Conservation (phyloP, 129 eudicot genomes). For the Helichrysum umbraculigerum region DNA sequence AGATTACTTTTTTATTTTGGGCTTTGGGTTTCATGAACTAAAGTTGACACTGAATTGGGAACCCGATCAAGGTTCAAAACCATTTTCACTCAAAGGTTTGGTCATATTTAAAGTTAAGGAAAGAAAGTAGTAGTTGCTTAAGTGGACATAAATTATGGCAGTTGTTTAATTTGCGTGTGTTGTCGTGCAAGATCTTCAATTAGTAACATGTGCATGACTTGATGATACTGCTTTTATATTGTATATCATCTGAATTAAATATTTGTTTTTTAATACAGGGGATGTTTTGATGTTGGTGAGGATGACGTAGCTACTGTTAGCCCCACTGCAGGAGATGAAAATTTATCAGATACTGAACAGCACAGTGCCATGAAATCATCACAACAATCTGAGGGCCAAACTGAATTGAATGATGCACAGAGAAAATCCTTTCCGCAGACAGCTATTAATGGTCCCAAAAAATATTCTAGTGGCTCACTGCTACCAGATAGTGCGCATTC, state of each 20-base stretch:
- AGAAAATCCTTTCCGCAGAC: constrained; percentile 41
- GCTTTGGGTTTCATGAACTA: background rate
- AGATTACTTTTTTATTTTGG: background rate
- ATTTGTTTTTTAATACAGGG: constrained; percentile 53
- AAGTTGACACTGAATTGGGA: background rate
- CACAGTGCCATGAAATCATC: constrained; percentile 34
- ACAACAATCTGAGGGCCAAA: constrained; percentile 38
- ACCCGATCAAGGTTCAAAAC: background rate
- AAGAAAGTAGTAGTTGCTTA: background rate
- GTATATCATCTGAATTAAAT: constrained; percentile 13
- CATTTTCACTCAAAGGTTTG: background rate
- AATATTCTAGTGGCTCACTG: constrained; percentile 63
- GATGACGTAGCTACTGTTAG: constrained; percentile 51
- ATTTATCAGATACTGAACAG: constrained; percentile 46
- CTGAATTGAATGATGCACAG: constrained; percentile 39
- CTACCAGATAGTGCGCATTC: constrained; percentile 56
- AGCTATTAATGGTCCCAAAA: constrained; percentile 49
- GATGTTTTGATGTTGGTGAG: constrained; percentile 84
- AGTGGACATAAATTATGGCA: constrained; percentile 11
- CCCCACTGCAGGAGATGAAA: constrained; percentile 55
- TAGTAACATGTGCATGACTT: constrained; percentile 10
- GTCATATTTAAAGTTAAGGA: background rate
- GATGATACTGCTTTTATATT: constrained; percentile 1
- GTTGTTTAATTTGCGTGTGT: constrained; percentile 2
- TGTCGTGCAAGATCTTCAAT: constrained; percentile 10